Evolutionary conservation across 2,329 filamentous ascomycete species (phyloP), one percentile per base, ranked within the genome.

Genomic region (Hypoxylon sp.): DNA sequence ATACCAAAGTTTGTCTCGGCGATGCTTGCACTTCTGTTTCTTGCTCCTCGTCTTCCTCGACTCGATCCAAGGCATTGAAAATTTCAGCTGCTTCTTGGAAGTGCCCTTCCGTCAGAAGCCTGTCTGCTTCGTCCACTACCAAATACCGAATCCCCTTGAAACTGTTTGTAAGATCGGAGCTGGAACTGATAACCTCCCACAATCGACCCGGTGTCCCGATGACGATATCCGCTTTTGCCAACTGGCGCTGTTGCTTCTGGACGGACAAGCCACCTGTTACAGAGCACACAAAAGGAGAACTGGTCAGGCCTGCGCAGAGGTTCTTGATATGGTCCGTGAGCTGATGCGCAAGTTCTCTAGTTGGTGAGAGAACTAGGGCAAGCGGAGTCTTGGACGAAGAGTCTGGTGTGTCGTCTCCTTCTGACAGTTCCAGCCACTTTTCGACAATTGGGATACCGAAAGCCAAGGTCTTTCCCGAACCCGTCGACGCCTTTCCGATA

Each of bases 81-180:
- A 99, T 96, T 54, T 97, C 89, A 65, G 93, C 89, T 3, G 93
- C 87, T 73, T 99, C 95, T 74, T 97, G 94, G 77, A 97, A 99
- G 71, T 97, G 91, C 0, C 95, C 95, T 65, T 96, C 90, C 48
- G 92, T 95, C 60, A 99, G 82, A 15, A 99, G 80, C 48, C 95
- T 84, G 77, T 99, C 95, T 0, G 95, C 95, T 74, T 99, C 95
- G 67, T 99, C 95, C 1, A 99, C 83, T 0, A 98, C 92, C 2
- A 99, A 78, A 72, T 94, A 98, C 46, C 84, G 82, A 43, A 97
- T 88, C 46, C 83, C 77, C 70, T 88, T 88, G 68, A 99, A 87
- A 2, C 86, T 84, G 2, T 79, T 77, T 54, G 94, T 83, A 18
- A 96, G 75, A 4, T 87, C 86, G 9, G 84, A 82, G 40, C 89